Evolutionary conservation across 1,139 yeast genomes (phyloP), one percentile per base, ranked within the genome.

Genomic region (Saccharomyces pastorianus): DNA sequence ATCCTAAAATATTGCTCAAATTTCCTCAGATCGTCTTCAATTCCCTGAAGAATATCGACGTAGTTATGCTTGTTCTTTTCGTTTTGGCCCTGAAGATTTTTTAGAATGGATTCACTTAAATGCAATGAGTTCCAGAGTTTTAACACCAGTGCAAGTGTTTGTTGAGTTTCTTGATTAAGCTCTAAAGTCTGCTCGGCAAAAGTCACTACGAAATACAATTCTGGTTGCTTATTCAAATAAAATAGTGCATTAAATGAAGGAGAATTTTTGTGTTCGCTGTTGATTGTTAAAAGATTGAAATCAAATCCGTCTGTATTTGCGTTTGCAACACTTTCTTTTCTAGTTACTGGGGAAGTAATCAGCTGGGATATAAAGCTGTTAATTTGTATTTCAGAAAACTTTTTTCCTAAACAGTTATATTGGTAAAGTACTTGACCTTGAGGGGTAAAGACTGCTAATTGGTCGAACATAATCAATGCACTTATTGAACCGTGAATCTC

Each of bases 381-480:
- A 52, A 84, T 74, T 53, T 83, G 76, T 5, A 76, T 63, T 60
- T 82, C 83, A 49, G 81, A 68, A 17, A 81, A 73, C 41, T 78
- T 73, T 53, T 73, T 74, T 50, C 77, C 75, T 8, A 73, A 69
- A 42, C 78, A 73, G 49, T 64, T 66, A 55, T 75, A 73, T 58
- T 76, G 75, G 76, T 80, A 83, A 20, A 80, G 70, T 13, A 84
- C 85, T 25, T 78, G 70, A 0, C 89, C 89, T 8, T 82, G 77
- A 0, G 79, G 75, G 2, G 81, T 75, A 69, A 83, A 82, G 1
- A 83, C 74, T 11, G 78, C 68, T 56, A 82, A 73, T 60, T 79
- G 81, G 58, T 80, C 85, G 53, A 82, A 74, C 85, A 81, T 81
- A 38, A 38, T 20, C 8, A 38, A 11, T 38, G 25, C 44, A 38